Evolutionary conservation across 2,329 filamentous ascomycete species (phyloP), one percentile per base, ranked within the genome.

Genomic region (Verticillium nonalfalfae): DNA sequence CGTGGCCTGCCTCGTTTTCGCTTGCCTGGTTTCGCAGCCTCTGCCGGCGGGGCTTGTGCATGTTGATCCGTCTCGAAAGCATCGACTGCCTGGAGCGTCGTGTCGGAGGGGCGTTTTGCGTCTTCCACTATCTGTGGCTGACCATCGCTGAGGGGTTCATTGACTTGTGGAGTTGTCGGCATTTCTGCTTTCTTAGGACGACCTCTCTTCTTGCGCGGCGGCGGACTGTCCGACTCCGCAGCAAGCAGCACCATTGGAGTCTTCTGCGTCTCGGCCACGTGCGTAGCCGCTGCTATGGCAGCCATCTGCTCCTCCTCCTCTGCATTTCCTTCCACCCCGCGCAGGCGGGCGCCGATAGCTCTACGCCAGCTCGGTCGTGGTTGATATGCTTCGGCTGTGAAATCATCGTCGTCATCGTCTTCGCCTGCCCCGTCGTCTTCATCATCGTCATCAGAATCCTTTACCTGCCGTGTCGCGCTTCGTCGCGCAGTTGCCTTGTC

Each of bases 1-100:
- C 72, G 75, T 15, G 78, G 78, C 21, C 79, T 72, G 4, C 79
- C 79, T 58, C 79, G 71, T 62, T 73, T 77, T 67, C 61, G 38
- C 38, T 62, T 61, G 57, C 61, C 63, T 39, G 50, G 57, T 26
- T 45, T 55, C 1, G 26, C 14, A 31, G 18, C 33, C n/a, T 54
- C 34, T 26, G 26, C 26, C 11, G 38, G 21, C 1, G 55, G 45
- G 10, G 54, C 26, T 38, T 63, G 15, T 61, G 62, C 5, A 62
- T 60, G 26, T 62, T 61, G 57, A 63, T 61, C 45, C 65, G 64
- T 36, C 35, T 65, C 13, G 39, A 2, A 10, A 59, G 15, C n/a
- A 9, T 60, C 61, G 40, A 15, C 7, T 39, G 38, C 7, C 40
- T 33, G 21, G 13, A 15, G 13, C 10, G 57, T 9, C 7, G 26